Evolutionary conservation across 306 rosid species (phyloP).

Genomic region (Comarum palustre): DNA sequence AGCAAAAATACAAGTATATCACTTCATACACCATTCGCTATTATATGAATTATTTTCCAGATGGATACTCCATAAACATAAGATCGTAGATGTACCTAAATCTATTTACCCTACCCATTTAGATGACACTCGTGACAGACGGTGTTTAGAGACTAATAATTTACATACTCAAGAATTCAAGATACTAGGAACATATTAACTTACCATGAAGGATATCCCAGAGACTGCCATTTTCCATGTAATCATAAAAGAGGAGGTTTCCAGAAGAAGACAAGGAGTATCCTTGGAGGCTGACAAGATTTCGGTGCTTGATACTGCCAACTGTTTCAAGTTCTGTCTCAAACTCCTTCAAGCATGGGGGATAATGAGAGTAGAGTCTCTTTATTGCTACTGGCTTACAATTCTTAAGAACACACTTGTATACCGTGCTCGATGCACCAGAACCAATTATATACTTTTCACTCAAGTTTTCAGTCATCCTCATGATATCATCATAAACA

Average conservation of each 20-base stretch:
- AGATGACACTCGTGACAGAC: neutral
- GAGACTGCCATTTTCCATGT: constrained; percentile 92
- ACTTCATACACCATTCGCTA: neutral
- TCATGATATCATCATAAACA: constrained; percentile 88
- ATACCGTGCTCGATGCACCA: constrained; percentile 94
- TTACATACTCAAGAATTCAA: neutral
- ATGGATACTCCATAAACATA: neutral
- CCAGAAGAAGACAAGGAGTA: constrained; percentile 79
- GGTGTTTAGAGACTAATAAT: no score
- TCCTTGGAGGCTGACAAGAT: constrained; percentile 91
- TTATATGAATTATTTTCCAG: neutral
- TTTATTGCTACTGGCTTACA: constrained; percentile 95
- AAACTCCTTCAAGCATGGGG: constrained; percentile 68
- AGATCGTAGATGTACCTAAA: neutral
- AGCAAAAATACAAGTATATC: neutral
- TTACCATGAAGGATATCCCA: constrained; percentile 96
- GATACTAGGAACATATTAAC: constrained; percentile 7
- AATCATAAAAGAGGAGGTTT: constrained; percentile 92
- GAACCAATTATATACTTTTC: constrained; percentile 87
- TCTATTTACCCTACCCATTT: neutral
- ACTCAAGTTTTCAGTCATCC: constrained; percentile 87
- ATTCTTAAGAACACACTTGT: constrained; percentile 88
- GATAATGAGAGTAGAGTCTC: constrained; percentile 74
- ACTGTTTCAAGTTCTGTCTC: constrained; percentile 84
- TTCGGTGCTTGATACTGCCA: constrained; percentile 93